These are phyloP conservation scores for Gynochthodes officinalis DNA, from an alignment of 257 asterid species.

Conservation along the genomic window DNA sequence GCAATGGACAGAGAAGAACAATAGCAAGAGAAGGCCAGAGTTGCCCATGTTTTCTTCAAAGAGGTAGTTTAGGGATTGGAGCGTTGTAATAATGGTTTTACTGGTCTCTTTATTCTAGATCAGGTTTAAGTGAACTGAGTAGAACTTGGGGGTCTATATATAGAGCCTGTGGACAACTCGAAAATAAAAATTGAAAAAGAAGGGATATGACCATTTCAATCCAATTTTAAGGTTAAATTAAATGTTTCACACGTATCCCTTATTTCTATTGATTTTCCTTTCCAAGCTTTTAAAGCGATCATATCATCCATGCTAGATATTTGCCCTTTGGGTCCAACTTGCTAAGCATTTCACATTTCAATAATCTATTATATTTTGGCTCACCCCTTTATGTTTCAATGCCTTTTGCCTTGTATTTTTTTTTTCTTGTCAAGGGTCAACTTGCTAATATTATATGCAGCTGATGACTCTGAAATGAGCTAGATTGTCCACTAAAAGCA, in stretches of 20 bases:
- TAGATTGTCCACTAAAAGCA: not conserved
- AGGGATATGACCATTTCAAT: not conserved
- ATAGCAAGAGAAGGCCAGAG: conserved; percentile 20
- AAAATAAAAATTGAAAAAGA: not conserved
- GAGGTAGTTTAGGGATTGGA: not conserved
- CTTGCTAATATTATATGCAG: conserved; percentile 1
- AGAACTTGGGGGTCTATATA: not conserved
- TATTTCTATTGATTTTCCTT: conserved; percentile 6
- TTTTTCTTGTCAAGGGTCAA: not conserved
- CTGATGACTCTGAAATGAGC: conserved; percentile 9
- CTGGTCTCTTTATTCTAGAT: not conserved
- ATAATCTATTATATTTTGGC: conserved; percentile 5
- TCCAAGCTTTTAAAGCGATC: not conserved
- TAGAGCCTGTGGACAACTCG: not conserved
- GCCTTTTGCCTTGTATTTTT: not conserved
- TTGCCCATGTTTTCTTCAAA: conserved; percentile 23
- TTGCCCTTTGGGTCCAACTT: conserved; percentile 12
- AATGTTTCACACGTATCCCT: not conserved
- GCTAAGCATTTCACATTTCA: conserved; percentile 4
- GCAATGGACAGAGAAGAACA: conserved; percentile 28
- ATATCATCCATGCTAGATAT: conserved; percentile 2
- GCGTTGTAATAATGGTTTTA: not conserved
- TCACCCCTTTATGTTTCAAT: not conserved
- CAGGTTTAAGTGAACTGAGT: not conserved
- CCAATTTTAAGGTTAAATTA: not conserved